A percentile compares a stretch with the other conserved stretches of the same genome.
These are phyloP conservation scores for Gleditsia sinensis DNA, from an alignment of 306 rosid species.

Conservation along the genomic window DNA sequence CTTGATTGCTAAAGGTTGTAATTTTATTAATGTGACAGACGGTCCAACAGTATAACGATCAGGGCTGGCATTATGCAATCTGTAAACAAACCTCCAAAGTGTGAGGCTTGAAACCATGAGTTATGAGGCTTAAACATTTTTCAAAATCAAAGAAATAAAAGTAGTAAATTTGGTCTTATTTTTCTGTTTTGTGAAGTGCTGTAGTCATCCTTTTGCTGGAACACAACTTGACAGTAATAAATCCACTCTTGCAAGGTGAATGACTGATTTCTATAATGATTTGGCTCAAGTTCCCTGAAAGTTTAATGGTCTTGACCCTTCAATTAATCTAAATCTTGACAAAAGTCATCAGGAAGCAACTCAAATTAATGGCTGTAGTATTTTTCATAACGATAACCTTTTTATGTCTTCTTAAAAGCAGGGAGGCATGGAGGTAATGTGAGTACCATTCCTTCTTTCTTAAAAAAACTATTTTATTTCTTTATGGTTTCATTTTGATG, in stretches of 20 bases:
- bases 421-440: too few relatives aligned
- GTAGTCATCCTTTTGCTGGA: not conserved
- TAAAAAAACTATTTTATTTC: too few relatives aligned
- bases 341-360: not conserved
- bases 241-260: not conserved
- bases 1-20: not conserved
- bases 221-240: not conserved
- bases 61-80: not conserved
- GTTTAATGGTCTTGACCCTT: not conserved
- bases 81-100: not conserved
- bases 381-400: not conserved
- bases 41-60: not conserved
- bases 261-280: not conserved
- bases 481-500: too few relatives aligned
- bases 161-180: not conserved
- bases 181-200: not conserved
- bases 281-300: not conserved
- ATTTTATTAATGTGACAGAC: too few relatives aligned
- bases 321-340: not conserved
- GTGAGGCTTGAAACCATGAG: not conserved
- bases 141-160: not conserved
- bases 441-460: too few relatives aligned
- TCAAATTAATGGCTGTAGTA: not conserved
- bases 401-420: too few relatives aligned
- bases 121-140: not conserved